These are phyloP conservation scores for Claviceps quebecensis DNA, from an alignment of 2,329 filamentous ascomycete species.

Conservation along the genomic window DNA sequence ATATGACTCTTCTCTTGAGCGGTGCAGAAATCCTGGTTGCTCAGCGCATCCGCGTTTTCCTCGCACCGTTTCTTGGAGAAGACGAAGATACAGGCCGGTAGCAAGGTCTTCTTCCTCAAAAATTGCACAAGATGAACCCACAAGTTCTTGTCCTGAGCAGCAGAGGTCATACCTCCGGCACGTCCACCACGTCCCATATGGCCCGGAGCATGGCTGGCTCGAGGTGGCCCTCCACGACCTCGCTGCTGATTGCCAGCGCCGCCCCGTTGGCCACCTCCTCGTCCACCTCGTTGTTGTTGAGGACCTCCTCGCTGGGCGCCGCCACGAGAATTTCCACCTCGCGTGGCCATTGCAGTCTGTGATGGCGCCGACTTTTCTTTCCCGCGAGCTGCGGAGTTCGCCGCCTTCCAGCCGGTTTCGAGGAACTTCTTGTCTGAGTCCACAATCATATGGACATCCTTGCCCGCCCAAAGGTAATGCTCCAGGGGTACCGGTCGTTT, in stretches of 20 bases:
- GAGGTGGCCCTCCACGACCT: constrained; percentile 36
- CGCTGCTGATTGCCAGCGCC: constrained; percentile 41
- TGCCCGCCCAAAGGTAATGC: constrained; percentile 91
- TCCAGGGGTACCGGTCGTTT: constrained; percentile 91
- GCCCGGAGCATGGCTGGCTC: constrained; percentile 51
- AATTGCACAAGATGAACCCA: constrained; percentile 95
- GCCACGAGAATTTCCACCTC: constrained; percentile 25
- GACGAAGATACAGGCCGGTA: constrained; percentile 93
- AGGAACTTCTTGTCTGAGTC: constrained; percentile 84
- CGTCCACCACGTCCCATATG: constrained; percentile 85
- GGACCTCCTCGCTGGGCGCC: constrained; percentile 24
- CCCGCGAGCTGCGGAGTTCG: constrained; percentile 67
- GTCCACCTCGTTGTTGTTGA: constrained; percentile 28
- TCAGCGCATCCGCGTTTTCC: constrained; percentile 89
- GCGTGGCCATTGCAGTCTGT: constrained; percentile 19
- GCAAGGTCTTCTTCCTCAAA: constrained; percentile 69
- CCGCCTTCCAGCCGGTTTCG: constrained; percentile 89
- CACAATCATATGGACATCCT: constrained; percentile 87
- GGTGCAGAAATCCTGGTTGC: constrained; percentile 89
- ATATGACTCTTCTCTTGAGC: constrained; percentile 90
- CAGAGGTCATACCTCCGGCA: constrained; percentile 72
- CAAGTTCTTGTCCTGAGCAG: constrained; percentile 86
- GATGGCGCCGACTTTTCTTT: constrained; percentile 56
- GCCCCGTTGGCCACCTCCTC: constrained; percentile 20
- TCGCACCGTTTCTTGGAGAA: constrained; percentile 98